Evolutionary conservation across 257 asterid species (phyloP), one percentile per base, ranked within the genome.

Genomic region (Misopates orontium): DNA sequence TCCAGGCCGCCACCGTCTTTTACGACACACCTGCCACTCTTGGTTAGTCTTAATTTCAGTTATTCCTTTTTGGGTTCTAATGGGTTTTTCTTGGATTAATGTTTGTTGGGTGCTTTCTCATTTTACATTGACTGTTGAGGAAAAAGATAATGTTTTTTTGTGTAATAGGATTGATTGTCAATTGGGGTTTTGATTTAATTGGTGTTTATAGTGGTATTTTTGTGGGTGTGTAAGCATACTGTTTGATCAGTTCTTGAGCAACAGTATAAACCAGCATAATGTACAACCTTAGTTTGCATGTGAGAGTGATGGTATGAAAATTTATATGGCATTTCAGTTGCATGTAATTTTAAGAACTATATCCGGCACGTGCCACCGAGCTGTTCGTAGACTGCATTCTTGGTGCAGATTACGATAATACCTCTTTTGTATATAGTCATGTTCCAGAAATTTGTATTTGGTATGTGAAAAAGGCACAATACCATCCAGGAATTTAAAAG

Each of bases 21-120:
- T 86, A 87, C 62, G 99, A 93, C 79, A 93, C 95, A 19, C 90
- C 94, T 21, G 95, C 99, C 32, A 93, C 99, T 71, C 94, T 93
- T 25, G 97, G 98, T 92, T 1, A 1, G 64, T 60, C 62, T 19
- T 17, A 41, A 16, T 47, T 72, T 62, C n/a, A n/a, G n/a, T n/a
- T n/a, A n/a, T n/a, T n/a, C n/a, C n/a, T n/a, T n/a, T n/a, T n/a
- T n/a, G n/a, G n/a, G n/a, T n/a, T n/a, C n/a, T n/a, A n/a, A n/a
- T n/a, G n/a, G n/a, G n/a, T n/a, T n/a, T n/a, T n/a, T n/a, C n/a
- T n/a, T n/a, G n/a, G n/a, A n/a, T n/a, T n/a, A n/a, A n/a, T n/a
- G n/a, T n/a, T n/a, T n/a, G n/a, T n/a, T n/a, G n/a, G n/a, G n/a
- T n/a, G n/a, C n/a, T n/a, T n/a, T n/a, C n/a, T n/a, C n/a, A n/a